phyloP scores from a whole-genome alignment of 1,139 yeast species.

The Geotrichum citri-aurantii region DNA sequence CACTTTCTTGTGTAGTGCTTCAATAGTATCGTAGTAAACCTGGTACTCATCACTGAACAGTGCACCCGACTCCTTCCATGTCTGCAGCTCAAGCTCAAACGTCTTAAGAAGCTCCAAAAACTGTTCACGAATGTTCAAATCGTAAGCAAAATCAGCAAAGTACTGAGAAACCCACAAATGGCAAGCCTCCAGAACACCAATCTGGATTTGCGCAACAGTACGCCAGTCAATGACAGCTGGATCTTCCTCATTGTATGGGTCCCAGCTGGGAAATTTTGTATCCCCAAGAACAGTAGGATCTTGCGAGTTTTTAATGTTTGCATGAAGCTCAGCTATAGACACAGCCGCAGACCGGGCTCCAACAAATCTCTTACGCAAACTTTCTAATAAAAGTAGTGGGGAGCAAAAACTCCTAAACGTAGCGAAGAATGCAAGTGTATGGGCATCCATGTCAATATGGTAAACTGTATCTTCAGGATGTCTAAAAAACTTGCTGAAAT shows the following conservation, averaged over 20 bases:
- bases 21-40: conserved; percentile 37
- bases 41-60: conserved; percentile 34
- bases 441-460: conserved; percentile 54
- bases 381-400: conserved; percentile 46
- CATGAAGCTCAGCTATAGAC: conserved; percentile 35
- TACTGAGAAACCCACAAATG: conserved; percentile 67
- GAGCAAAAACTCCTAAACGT: conserved; percentile 60
- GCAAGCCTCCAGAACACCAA: conserved; percentile 75
- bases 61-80: conserved; percentile 46
- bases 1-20: conserved; percentile 58
- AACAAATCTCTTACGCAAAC: conserved; percentile 47
- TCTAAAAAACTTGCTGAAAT: conserved; percentile 47
- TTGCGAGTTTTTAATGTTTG: background rate
- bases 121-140: conserved; percentile 52
- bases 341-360: conserved; percentile 58
- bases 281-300: background rate
- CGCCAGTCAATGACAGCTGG: conserved; percentile 45
- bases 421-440: conserved; percentile 58
- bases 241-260: conserved; percentile 31
- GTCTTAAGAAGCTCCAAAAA: conserved; percentile 63
- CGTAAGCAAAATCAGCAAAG: conserved; percentile 70
- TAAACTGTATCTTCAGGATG: conserved; percentile 21
- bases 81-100: conserved; percentile 61
- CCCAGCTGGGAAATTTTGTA: conserved; percentile 39
- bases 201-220: conserved; percentile 63